Evolutionary conservation across 164 flowering plant genomes (phyloP), one percentile per base, ranked within the genome.

Genomic region (Chimonanthus salicifolius): DNA sequence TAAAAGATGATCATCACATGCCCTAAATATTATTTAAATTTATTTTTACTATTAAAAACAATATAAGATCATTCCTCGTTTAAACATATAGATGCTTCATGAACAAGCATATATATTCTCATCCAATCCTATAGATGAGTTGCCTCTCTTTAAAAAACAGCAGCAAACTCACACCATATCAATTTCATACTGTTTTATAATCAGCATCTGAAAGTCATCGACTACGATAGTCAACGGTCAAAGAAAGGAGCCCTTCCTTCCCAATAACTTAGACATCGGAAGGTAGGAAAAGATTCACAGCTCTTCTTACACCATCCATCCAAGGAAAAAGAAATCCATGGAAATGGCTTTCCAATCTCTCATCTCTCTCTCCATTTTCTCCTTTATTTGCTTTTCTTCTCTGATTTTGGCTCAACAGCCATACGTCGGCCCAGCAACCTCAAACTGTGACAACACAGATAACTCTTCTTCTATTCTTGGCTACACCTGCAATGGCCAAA

Each of bases 401-500:
- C 68, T 72, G 49, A 65, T 79, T 64, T 60, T 68, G n/a, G 85
- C 90, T 2, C 95, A 88, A 76, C 95, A 90, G 72, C 87, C 84
- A 9, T 90, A 90, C 48, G 82, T 33, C 1, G 76, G 82, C 43
- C 64, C 68, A 47, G 71, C 77, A 48, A 79, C 78, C 6, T 79
- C 79, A 16, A 74, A 69, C 21, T 90, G 94, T 64, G n/a, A 44
- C 21, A 82, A 62, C 70, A 33, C 77, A 7, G 85, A 82, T 10
- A 81, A 71, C 13, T 77, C 86, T 51, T 74, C 81, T 21, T 80
- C 90, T 62, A 84, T 71, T 69, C 83, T 82, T 68, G 90, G 90
- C 2, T 91, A 88, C 79, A 62, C 80, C 76, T 91, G 93, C 79
- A 88, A 88, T 74, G 87, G 90, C 58, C 76, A 73, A 16, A 78